Base-by-base conservation (phyloP, 2,329 filamentous ascomycete genomes). In the Fusarium sambucinum region DNA sequence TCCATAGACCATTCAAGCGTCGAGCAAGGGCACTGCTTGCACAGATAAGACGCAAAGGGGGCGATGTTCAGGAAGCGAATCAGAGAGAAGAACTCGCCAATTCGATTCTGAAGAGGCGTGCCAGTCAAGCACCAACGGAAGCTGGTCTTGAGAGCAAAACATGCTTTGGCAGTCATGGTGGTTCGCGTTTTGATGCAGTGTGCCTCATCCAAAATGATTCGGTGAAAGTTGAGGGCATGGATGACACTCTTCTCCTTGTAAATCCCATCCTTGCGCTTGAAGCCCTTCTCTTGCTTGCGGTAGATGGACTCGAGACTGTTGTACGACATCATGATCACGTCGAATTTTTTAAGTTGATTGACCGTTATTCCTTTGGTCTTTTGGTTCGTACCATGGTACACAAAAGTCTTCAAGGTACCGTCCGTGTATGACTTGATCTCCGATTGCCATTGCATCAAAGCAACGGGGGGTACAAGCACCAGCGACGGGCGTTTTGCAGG, bases 311-410 rank as follows among this genome's bases (percentile, higher is more conserved):
- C 96, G 33, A 99, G 82, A 70, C 92, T 89, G 81, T 92, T 94
- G 85, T 96, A 99, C 16, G 95, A 98, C 81, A 98, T 97, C 87
- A 98, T 94, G 76, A 98, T 95, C 51, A 99, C 93, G 78, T 99
- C 89, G 79, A 90, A 96, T 71, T 90, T 88, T 79, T 90, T 91
- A 52, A 98, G 82, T 35, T 96, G 90, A 61, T 90, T 90, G 27
- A 88, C 81, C 0, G 87, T 90, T 74, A 97, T 88, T 29, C 86
- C 87, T 81, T 97, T 97, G 51, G 91, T 85, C 79, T 96, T 94
- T 19, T 88, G 77, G 68, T 97, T 96, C 17, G 94, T 94, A 46
- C 93, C 92, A 74, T 99, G 96, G 72, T 92, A 95, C 37, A 98
- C 89, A 52, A 97, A 89, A 0, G 96, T 96, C 72, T 96, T 97